Base-by-base conservation (phyloP, 192 early-diverging fungal genomes). In the Chytriomyces sp. region DNA sequence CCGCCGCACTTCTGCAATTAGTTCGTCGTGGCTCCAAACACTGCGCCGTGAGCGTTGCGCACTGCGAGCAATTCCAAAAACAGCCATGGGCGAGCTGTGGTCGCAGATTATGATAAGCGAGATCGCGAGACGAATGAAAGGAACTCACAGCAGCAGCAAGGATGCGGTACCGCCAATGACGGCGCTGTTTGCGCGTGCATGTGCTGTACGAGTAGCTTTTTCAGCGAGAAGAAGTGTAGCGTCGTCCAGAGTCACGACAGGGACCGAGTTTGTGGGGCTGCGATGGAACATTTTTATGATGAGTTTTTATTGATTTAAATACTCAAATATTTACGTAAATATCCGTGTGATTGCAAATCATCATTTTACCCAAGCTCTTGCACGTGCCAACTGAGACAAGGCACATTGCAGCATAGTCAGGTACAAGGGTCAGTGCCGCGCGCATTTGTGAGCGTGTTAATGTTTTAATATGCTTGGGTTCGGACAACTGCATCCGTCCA, bases 181-280 rank as follows among this genome's bases (percentile, higher is more conserved):
- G 53, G 53, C 53, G 20, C 53, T 57, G 20, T 57, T 57, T 13
- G 53, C 53, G 53, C 53, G 53, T 20, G 53, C 53, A 20, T 57
- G 53, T 57, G 13, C 16, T 20, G 53, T 57, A 20, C 53, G 53
- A 3, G 53, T 57, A 6, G 13, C 20, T 64, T n/a, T 64, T 26
- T 64, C 28, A 16, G 71, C 71, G 2, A 63, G 10, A 9, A 73
- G 60, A 44, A 73, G 71, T 5, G 71, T 73, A 7, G 20, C 24
- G 45, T 73, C 71, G 60, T 73, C 71, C 2, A 73, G 71, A 2
- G 71, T 73, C 11, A 73, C 60, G 26, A 73, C 13, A 11, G 71
- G 71, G 61, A 73, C 60, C 35, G 60, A 62, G 35, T 73, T 44
- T 10, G n/a, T 47, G 6, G 71, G 4, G 2, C 16, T 18, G 1